Evolutionary conservation across 805 yeast species (phyloP).

Genomic region (Naumovozyma castellii): DNA sequence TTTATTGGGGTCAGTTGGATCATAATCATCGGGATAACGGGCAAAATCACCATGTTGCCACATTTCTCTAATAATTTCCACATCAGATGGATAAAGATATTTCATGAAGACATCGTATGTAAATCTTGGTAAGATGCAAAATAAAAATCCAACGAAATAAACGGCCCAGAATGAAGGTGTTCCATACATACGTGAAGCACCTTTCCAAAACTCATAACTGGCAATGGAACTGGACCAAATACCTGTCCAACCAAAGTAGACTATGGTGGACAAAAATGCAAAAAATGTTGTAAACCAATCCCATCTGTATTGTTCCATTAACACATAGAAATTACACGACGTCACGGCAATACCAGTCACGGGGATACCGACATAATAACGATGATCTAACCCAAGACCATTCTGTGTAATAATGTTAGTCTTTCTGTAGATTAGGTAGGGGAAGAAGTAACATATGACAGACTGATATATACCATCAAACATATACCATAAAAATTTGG

Average conservation of each 20-base stretch:
- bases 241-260: slow-evolving; percentile 72
- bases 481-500: slow-evolving; percentile 66
- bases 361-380: slow-evolving; percentile 63
- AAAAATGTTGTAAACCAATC: slow-evolving; percentile 63
- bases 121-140: slow-evolving; percentile 63
- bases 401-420: slow-evolving; percentile 39
- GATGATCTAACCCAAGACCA: slow-evolving; percentile 56
- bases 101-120: slow-evolving; percentile 46
- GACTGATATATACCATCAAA: slow-evolving; percentile 75
- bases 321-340: slow-evolving; percentile 56
- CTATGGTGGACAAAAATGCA: slow-evolving; percentile 45
- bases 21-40: slow-evolving; percentile 57
- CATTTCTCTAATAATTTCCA: slow-evolving; percentile 68
- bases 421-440: slow-evolving; percentile 44
- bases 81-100: slow-evolving; percentile 52
- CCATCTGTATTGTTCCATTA: slow-evolving; percentile 69
- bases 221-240: slow-evolving; percentile 54
- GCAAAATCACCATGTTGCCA: slow-evolving; percentile 56
- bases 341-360: slow-evolving; percentile 61
- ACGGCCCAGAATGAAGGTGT: slow-evolving; percentile 59
- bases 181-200: slow-evolving; percentile 60
- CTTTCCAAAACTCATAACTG: slow-evolving; percentile 56
- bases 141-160: slow-evolving; percentile 48
- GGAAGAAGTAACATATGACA: slow-evolving; percentile 62
- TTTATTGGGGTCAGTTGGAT: slow-evolving; percentile 74